Evolutionary conservation across 2,329 filamentous ascomycete species (phyloP).

Genomic region (Paecilomyces sp.): DNA sequence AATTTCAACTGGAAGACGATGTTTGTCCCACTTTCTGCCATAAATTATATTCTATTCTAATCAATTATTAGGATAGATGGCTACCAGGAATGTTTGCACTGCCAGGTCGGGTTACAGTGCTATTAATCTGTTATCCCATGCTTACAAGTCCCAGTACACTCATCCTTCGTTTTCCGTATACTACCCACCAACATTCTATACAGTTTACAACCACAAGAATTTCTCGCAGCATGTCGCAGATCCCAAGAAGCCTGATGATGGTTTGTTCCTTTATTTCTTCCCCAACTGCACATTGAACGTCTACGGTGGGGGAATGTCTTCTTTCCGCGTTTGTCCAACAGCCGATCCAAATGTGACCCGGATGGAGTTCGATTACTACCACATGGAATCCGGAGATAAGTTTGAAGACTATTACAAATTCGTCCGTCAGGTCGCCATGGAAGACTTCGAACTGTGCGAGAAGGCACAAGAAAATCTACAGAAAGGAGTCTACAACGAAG

Average conservation of each 20-base stretch:
- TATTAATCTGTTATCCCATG: no score
- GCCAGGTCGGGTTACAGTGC: constrained; percentile 17
- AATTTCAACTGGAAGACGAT: constrained; percentile 56
- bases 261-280: constrained; percentile 53
- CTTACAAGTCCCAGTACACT: constrained; percentile 36
- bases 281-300: constrained; percentile 51
- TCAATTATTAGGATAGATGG: constrained; percentile 41
- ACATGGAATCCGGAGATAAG: constrained; percentile 42
- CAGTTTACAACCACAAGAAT: constrained; percentile 48
- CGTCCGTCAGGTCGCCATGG: constrained; percentile 49
- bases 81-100: constrained; percentile 54
- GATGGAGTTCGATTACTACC: constrained; percentile 56
- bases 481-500: constrained; percentile 48
- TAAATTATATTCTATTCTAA: background rate
- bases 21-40: constrained; percentile 19
- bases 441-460: constrained; percentile 53
- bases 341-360: constrained; percentile 42
- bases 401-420: constrained; percentile 53
- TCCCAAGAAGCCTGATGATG: constrained; percentile 46
- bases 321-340: constrained; percentile 49
- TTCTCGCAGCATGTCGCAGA: constrained; percentile 52
- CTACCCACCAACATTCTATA: constrained; percentile 51
- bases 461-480: constrained; percentile 49
- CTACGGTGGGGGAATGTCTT: constrained; percentile 53
- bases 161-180: constrained; percentile 50